Percentiles rank a stretch among this genome's conserved stretches.
Evolutionary conservation across 805 yeast species (phyloP).

Genomic region (Candida verbasci): DNA sequence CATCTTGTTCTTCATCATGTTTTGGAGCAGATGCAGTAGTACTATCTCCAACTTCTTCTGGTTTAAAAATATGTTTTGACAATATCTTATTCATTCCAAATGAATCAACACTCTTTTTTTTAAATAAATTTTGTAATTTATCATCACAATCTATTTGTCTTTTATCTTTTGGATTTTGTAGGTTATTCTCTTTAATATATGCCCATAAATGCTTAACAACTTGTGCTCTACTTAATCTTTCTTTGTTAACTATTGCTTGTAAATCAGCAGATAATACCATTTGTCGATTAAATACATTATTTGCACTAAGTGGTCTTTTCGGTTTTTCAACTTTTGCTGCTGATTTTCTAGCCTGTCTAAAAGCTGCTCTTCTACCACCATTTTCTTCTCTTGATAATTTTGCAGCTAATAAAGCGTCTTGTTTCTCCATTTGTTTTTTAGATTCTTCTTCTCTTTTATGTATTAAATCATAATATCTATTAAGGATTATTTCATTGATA

Average conservation of each 20-base stretch:
- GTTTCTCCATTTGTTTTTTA: constrained; percentile 34
- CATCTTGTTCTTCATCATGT: too few species aligned
- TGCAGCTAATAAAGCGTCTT: constrained; percentile 52
- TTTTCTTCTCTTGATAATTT: constrained; percentile 36
- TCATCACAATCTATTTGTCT: constrained; percentile 65
- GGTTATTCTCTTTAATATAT: constrained; percentile 55
- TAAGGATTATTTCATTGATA: constrained; percentile 57
- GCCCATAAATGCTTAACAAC: constrained; percentile 69
- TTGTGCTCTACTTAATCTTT: constrained; percentile 57
- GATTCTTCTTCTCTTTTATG: constrained; percentile 34
- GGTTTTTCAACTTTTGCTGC: constrained; percentile 11
- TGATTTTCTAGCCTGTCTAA: constrained; percentile 9
- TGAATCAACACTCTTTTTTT: constrained; percentile 47
- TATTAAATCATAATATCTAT: constrained; percentile 47
- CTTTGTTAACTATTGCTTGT: constrained; percentile 40
- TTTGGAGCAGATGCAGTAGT: background rate
- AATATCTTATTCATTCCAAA: constrained; percentile 57
- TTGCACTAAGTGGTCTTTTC: constrained; percentile 18
- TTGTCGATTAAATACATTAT: constrained; percentile 40
- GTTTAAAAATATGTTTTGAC: constrained; percentile 44
- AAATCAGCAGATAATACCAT: constrained; percentile 49
- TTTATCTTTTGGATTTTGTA: constrained; percentile 66
- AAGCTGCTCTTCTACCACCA: constrained; percentile 14
- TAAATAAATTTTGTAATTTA: constrained; percentile 52
- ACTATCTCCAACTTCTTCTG: constrained; percentile 18